Evolutionary conservation across 2,329 filamentous ascomycete genomes (phyloP).

Genomic region (Mycosphaerella sp.): DNA sequence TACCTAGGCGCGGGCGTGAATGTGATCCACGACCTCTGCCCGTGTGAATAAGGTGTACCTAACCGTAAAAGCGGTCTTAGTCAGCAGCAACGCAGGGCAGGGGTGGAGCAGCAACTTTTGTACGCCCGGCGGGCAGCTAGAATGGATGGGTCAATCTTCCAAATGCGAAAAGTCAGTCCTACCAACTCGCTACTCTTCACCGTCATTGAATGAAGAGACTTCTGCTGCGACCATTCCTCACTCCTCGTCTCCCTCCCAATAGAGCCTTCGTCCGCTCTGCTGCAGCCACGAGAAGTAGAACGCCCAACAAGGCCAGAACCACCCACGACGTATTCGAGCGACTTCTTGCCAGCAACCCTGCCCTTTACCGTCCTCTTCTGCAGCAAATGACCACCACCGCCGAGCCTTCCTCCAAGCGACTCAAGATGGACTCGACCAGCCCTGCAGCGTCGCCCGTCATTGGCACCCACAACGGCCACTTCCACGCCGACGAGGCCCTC

Average conservation of each 20-base stretch:
- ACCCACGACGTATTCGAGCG: slow-evolving; percentile 11
- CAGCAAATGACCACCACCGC: slow-evolving; percentile 16
- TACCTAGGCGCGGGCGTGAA: too few relatives aligned
- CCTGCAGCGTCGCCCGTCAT: slow-evolving; percentile 47
- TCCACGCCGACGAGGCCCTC: slow-evolving; percentile 97
- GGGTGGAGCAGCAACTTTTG: not conserved
- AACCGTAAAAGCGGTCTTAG: too few relatives aligned
- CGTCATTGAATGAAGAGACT: slow-evolving; percentile 4
- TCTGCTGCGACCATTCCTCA: not conserved
- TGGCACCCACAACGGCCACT: slow-evolving; percentile 96
- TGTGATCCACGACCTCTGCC: too few relatives aligned
- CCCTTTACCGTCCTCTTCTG: slow-evolving; percentile 14
- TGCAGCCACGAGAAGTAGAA: not conserved
- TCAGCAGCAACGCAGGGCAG: not conserved
- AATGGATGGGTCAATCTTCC: not conserved
- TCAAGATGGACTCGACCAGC: slow-evolving; percentile 60
- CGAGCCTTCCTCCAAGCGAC: slow-evolving; percentile 58
- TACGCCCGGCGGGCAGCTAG: too few relatives aligned
- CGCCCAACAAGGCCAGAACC: slow-evolving; percentile 6
- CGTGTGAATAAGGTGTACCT: too few relatives aligned
- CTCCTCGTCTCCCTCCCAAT: not conserved
- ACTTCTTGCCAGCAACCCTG: slow-evolving; percentile 12
- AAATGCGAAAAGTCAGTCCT: not conserved
- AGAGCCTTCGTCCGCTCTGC: not conserved
- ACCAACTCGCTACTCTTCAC: too few relatives aligned